Evolutionary conservation across 106 monocot genomes (phyloP).

Genomic region (Alisma plantagoaquatica): DNA sequence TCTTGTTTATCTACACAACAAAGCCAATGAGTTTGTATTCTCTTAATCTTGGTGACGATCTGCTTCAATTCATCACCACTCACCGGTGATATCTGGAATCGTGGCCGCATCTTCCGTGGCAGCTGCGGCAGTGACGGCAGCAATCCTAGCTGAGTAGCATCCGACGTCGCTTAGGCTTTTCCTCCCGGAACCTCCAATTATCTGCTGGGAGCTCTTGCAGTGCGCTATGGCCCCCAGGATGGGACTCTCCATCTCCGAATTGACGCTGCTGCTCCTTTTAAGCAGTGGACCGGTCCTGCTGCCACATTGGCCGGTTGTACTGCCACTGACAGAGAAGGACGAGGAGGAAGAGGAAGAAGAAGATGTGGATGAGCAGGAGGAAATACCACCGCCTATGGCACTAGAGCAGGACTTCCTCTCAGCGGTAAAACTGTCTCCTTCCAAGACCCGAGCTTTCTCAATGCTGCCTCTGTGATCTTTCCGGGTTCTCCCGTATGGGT

Average conservation of each 20-base stretch:
- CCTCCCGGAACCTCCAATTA: slow-evolving; percentile 15
- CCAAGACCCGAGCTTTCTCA: no score
- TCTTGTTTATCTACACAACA: no score
- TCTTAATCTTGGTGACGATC: no score
- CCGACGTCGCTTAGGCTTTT: slow-evolving; percentile 44
- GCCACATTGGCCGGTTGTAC: not conserved
- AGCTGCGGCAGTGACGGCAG: not conserved
- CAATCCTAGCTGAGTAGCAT: not conserved
- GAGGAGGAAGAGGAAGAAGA: slow-evolving; percentile 30
- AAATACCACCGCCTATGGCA: slow-evolving; percentile 9
- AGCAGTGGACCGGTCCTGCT: slow-evolving; percentile 5
- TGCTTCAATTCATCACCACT: no score
- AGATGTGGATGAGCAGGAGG: slow-evolving; percentile 6
- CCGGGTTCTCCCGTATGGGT: slow-evolving; percentile 23
- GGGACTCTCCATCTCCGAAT: slow-evolving; percentile 62
- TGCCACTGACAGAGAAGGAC: slow-evolving; percentile 16
- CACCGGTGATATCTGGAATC: no score
- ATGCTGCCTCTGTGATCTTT: no score
- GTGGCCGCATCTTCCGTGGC: no score
- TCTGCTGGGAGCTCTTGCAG: slow-evolving; percentile 58
- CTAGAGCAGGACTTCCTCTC: slow-evolving; percentile 52
- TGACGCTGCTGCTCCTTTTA: slow-evolving; percentile 53
- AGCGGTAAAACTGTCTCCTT: slow-evolving; percentile 11
- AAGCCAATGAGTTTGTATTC: no score
- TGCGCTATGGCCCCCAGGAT: slow-evolving; percentile 72